Conservation (phyloP, 1,284 basidiomycete species). For the Somion occarium region DNA sequence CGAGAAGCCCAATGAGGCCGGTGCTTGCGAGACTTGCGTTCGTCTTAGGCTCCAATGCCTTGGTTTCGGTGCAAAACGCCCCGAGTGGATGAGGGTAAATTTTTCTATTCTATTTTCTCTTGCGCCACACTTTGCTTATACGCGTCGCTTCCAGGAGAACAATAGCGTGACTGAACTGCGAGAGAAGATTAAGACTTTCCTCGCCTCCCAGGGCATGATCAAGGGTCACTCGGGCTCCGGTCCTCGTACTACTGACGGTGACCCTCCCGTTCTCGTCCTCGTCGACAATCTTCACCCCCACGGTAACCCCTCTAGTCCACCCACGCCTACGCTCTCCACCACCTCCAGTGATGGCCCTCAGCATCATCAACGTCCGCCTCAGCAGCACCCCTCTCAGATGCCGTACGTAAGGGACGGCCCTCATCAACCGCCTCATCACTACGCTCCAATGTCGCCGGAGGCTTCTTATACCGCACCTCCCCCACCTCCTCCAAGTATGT, state of each 20-base stretch:
- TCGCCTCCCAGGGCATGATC: slow-evolving; percentile 79
- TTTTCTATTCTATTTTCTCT: slow-evolving; percentile 1
- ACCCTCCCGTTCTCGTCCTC: slow-evolving; percentile 51
- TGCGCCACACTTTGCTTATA: slow-evolving; percentile 11
- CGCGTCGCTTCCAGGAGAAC: slow-evolving; percentile 46
- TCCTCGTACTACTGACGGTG: slow-evolving; percentile 45
- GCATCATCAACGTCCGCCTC: slow-evolving; percentile 20
- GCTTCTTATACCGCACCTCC: slow-evolving; percentile 5
- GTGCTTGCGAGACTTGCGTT: slow-evolving; percentile 69
- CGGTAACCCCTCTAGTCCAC: slow-evolving; percentile 48
- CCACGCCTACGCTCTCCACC: slow-evolving; percentile 46
- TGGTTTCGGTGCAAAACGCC: slow-evolving; percentile 78
- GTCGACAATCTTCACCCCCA: slow-evolving; percentile 43
- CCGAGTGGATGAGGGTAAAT: slow-evolving; percentile 77
- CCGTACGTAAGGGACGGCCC: not conserved
- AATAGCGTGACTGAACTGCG: slow-evolving; percentile 61
- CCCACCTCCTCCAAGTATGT: slow-evolving; percentile 26
- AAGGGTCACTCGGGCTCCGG: slow-evolving; percentile 74
- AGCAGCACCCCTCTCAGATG: not conserved
- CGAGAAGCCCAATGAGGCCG: slow-evolving; percentile 57
- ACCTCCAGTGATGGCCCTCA: slow-evolving; percentile 25
- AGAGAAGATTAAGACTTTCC: slow-evolving; percentile 72
- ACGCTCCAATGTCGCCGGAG: slow-evolving; percentile 8
- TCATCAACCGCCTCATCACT: slow-evolving; percentile 13
- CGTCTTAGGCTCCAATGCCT: slow-evolving; percentile 81